Evolutionary conservation across 768 basidiomycete species (phyloP).

Genomic region (Crepidotus variabilis): DNA sequence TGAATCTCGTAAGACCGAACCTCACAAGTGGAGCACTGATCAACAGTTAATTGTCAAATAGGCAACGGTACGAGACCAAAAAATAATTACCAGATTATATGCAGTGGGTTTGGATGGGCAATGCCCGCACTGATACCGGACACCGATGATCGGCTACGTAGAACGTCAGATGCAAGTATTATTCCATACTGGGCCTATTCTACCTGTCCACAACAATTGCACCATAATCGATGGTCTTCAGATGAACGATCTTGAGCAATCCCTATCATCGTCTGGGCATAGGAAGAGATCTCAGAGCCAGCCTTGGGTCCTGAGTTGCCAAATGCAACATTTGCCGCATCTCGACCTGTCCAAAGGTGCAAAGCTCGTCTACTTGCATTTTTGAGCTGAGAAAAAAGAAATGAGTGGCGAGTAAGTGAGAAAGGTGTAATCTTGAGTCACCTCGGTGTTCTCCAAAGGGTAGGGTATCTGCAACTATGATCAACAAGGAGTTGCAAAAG

Average conservation of each 20-base stretch:
- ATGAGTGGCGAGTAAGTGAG: neutral
- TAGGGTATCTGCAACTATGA: conserved; percentile 66
- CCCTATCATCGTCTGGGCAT: conserved; percentile 68
- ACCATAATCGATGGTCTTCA: conserved; percentile 56
- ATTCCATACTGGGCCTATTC: too few species aligned
- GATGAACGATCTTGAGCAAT: conserved; percentile 29
- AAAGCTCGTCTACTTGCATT: conserved; percentile 72
- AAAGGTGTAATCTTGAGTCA: conserved; percentile 20
- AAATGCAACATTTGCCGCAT: conserved; percentile 59
- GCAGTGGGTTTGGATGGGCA: conserved; percentile 72
- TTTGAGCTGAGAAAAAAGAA: conserved; percentile 39
- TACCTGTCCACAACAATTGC: conserved; percentile 60
- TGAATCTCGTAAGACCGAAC: conserved; percentile 72
- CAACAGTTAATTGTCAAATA: neutral
- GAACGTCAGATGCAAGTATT: neutral
- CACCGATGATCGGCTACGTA: conserved; percentile 65
- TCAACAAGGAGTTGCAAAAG: neutral
- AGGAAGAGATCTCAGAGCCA: conserved; percentile 57
- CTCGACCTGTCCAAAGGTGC: conserved; percentile 71
- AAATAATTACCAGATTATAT: conserved; percentile 66
- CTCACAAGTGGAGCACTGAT: conserved; percentile 81
- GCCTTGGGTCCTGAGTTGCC: conserved; percentile 44
- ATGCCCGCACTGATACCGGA: conserved; percentile 86
- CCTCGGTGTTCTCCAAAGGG: conserved; percentile 69
- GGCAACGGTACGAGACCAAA: neutral